A percentile compares a stretch with the other conserved stretches of the same genome.
Evolutionary conservation across 2,329 filamentous ascomycete species (phyloP).

Genomic region (Diaporthe sp.): DNA sequence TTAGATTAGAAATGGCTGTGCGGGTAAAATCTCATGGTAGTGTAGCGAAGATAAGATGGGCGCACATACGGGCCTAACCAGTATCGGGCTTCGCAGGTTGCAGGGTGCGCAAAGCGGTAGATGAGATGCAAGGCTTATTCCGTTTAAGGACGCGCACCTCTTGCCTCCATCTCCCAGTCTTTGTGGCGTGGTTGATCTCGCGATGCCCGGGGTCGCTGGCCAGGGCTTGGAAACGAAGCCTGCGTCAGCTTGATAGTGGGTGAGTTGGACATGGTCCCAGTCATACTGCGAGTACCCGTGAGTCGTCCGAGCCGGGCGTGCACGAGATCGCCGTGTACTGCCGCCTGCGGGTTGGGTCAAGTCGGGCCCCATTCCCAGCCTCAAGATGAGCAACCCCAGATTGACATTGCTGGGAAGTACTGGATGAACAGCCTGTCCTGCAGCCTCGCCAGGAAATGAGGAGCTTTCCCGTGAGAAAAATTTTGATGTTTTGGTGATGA

Average conservation of each 20-base stretch:
- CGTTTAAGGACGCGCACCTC: constrained; percentile 20
- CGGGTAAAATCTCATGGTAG: constrained; percentile 6
- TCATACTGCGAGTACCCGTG: constrained; percentile 9
- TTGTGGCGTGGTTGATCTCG: constrained; percentile 28
- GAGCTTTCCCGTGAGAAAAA: neutral
- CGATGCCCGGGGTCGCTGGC: constrained; percentile 19
- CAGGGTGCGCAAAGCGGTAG: constrained; percentile 21
- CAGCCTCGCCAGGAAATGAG: constrained; percentile 1
- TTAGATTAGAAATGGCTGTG: constrained; percentile 30
- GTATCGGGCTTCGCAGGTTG: neutral
- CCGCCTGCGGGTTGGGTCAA: neutral
- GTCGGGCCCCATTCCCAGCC: constrained; percentile 11
- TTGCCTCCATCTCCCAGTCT: constrained; percentile 11
- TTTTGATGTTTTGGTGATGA: constrained; percentile 4
- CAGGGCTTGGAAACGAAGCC: constrained; percentile 14
- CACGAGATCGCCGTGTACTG: neutral
- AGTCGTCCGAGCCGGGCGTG: neutral
- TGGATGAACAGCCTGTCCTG: neutral
- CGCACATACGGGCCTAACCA: constrained; percentile 16
- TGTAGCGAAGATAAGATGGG: constrained; percentile 23
- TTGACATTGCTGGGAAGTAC: constrained; percentile 9
- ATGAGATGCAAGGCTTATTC: constrained; percentile 12
- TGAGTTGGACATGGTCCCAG: constrained; percentile 21
- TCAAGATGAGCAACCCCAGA: constrained; percentile 4
- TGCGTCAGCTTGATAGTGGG: constrained; percentile 18